Evolutionary conservation across 331 rosid species (phyloP), one percentile per base, ranked within the genome.

Genomic region (Spiraea crenata): DNA sequence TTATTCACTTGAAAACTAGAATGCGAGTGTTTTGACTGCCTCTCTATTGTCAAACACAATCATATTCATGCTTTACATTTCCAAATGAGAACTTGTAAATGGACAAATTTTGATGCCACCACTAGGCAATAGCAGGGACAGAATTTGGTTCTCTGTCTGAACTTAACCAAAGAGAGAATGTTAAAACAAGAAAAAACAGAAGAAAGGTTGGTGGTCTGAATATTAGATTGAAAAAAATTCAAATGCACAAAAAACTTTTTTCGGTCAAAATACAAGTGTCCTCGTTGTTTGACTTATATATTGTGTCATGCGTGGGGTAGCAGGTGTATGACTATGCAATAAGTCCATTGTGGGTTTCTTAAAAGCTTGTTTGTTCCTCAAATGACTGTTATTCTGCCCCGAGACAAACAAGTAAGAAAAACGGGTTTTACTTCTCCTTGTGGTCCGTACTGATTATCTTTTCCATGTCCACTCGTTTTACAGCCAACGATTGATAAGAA

Each of bases 401-500:
- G 45, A 9, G 57, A 65, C 41, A 45, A 65, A 25, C 57, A 46
- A 38, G 40, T 37, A 13, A 17, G 38, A 50, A 7, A 61, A 61
- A 16, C 35, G 3, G 4, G 7, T 38, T 68, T 48, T 37, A 6
- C 14, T 40, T 38, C 63, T 54, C 14, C 13, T 14, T 54, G 11
- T n/a, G 25, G 6, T 61, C 11, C 67, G 3, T 34, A 1, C 45
- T 46, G 3, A 19, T 48, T 13, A 7, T 5, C 3, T 3, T 13
- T 37, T 69, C 38, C n/a, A 11, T 38, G 17, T 17, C 16, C 14
- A 63, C 70, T 63, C 6, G 49, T 42, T 66, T 70, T 81, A 84
- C 90, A 93, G 99, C 92, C 96, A 25, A 87, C 79, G 62, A 85
- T 93, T 39, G 95, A 91, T 65, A 83, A 82, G 6, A 66, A 68